Conservation (phyloP, 139 green algal genomes). For the Chlamydomonas sp. region DNA sequence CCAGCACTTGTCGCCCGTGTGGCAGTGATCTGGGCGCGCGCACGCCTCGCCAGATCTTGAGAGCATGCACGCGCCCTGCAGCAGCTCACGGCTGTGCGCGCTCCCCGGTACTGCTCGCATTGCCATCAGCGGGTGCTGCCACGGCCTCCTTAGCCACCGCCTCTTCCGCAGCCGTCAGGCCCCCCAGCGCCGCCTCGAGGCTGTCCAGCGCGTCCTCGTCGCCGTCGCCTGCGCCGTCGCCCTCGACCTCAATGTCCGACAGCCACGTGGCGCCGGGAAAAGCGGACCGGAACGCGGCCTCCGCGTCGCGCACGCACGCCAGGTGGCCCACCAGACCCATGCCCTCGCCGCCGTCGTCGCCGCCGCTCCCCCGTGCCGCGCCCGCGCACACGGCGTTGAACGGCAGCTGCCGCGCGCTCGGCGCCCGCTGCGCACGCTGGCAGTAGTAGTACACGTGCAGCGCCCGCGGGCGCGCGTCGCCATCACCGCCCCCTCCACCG, state of each 20-base stretch:
- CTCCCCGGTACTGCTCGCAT: background rate
- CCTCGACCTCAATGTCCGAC: conserved; percentile 1
- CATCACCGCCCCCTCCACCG: no score
- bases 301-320: background rate
- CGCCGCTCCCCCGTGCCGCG: no score
- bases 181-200: background rate
- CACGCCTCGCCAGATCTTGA: no score
- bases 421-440: background rate
- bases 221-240: background rate
- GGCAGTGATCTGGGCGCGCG: no score
- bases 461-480: no score
- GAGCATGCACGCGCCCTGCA: no score
- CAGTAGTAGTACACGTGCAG: background rate
- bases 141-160: background rate
- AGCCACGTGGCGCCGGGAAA: conserved; percentile 3
- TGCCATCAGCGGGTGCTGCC: background rate
- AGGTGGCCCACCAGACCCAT: background rate
- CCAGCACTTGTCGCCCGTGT: no score
- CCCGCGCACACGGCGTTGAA: background rate
- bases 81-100: no score
- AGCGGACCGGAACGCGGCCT: background rate
- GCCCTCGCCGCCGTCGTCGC: no score
- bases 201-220: conserved; percentile 1
- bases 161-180: background rate
- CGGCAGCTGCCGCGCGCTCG: background rate